These are phyloP conservation scores for Cicer arietinum DNA, from an alignment of 306 rosid species.

Conservation along the genomic window DNA sequence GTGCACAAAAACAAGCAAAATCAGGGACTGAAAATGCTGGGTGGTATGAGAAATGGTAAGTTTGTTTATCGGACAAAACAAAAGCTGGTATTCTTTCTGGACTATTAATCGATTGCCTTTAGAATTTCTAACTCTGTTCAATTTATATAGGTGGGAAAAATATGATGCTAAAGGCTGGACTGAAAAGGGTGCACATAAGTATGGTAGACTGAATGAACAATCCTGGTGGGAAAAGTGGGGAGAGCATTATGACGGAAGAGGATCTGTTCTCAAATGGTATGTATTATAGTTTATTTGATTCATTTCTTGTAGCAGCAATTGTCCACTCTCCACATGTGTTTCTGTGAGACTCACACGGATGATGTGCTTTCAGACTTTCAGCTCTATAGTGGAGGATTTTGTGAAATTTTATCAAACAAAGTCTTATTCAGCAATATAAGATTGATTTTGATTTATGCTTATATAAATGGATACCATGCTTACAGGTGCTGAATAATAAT, in stretches of 20 bases:
- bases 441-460: constrained; percentile 40
- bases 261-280: constrained; percentile 97
- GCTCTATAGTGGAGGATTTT: constrained; percentile 16
- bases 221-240: constrained; percentile 99
- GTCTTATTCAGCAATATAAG: background rate
- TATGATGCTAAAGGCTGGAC: constrained; percentile 99
- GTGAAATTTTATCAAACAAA: constrained; percentile 33
- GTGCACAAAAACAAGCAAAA: constrained; percentile 97
- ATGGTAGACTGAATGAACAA: constrained; percentile 94
- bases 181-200: constrained; percentile 96
- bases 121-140: constrained; percentile 31
- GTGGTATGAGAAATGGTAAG: constrained; percentile 98
- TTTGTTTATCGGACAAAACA: constrained; percentile 27
- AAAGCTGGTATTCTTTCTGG: constrained; percentile 2
- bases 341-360: constrained; percentile 1
- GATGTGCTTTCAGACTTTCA: background rate
- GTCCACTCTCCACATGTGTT: background rate
- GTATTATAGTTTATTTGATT: constrained; percentile 3
- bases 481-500: constrained; percentile 20
- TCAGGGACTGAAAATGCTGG: constrained; percentile 98
- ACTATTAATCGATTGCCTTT: constrained; percentile 20
- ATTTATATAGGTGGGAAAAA: constrained; percentile 92
- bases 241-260: constrained; percentile 96
- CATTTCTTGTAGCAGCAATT: constrained; percentile 19
- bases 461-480: constrained; percentile 19